phyloP scores from a whole-genome alignment of 169 alveolate species.

The Plasmodium relictum region DNA sequence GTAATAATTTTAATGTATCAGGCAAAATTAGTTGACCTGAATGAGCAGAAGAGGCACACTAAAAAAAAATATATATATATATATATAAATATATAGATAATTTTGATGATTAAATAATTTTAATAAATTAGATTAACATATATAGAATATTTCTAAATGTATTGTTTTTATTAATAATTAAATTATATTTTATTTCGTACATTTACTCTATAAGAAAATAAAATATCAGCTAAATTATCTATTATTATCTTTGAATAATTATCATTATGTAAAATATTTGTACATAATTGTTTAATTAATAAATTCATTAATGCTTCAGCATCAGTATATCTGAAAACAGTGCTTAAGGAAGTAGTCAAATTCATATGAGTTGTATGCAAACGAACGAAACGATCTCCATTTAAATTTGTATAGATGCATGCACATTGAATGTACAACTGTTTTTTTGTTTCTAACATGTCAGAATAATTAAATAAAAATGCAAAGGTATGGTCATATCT shows the following conservation, averaged over 20 bases:
- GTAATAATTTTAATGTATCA: constrained; percentile 88
- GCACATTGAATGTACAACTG: constrained; percentile 83
- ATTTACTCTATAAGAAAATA: constrained; percentile 63
- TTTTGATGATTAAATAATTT: too few species aligned
- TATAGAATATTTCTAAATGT: neutral
- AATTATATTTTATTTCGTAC: neutral
- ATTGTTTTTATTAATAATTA: neutral
- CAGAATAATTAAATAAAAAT: constrained; percentile 78
- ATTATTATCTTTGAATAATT: constrained; percentile 53
- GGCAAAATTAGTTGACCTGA: constrained; percentile 91
- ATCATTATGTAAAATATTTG: constrained; percentile 63
- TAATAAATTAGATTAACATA: too few species aligned
- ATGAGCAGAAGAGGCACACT: constrained; percentile 86
- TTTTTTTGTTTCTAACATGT: constrained; percentile 74
- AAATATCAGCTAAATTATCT: constrained; percentile 48
- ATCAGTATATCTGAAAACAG: constrained; percentile 79
- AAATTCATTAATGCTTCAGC: constrained; percentile 80
- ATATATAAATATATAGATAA: neutral
- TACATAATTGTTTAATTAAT: constrained; percentile 78
- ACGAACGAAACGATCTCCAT: constrained; percentile 80
- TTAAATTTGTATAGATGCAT: constrained; percentile 80
- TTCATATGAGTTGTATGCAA: constrained; percentile 81
- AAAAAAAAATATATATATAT: constrained; percentile 7
- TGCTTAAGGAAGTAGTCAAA: constrained; percentile 77
- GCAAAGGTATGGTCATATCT: constrained; percentile 83